Evolutionary conservation across 2,329 filamentous ascomycete species (phyloP).

Genomic region (Elsinoe ampelina): DNA sequence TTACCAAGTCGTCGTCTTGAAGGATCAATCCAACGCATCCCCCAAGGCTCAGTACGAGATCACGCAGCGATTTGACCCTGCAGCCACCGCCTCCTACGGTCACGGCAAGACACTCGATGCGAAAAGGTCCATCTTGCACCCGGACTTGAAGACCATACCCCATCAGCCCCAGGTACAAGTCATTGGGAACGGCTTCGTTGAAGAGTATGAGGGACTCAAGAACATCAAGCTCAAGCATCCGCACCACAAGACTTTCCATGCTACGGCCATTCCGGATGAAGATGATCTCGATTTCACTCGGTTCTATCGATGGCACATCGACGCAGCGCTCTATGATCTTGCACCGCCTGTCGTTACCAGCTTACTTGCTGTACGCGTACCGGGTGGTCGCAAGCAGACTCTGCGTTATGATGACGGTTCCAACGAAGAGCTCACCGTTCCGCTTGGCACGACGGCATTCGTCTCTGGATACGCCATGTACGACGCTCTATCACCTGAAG

Average conservation of each 20-base stretch:
- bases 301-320: conserved; percentile 74
- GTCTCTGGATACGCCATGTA: conserved; percentile 64
- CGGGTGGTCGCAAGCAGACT: conserved; percentile 54
- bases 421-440: conserved; percentile 55
- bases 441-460: conserved; percentile 69
- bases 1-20: conserved; percentile 62
- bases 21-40: conserved; percentile 53
- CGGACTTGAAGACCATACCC: conserved; percentile 70
- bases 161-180: conserved; percentile 73
- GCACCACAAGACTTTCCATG: conserved; percentile 69
- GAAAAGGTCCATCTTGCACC: conserved; percentile 59
- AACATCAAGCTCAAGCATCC: conserved; percentile 63
- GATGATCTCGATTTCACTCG: conserved; percentile 50
- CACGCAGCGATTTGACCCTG: conserved; percentile 64
- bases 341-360: conserved; percentile 66
- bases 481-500: conserved; percentile 53
- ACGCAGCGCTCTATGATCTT: conserved; percentile 65
- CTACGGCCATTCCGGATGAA: conserved; percentile 51
- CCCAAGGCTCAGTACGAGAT: conserved; percentile 65
- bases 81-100: conserved; percentile 52
- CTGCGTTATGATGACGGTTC: conserved; percentile 66
- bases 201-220: conserved; percentile 60
- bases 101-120: conserved; percentile 66
- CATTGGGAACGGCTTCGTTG: conserved; percentile 64
- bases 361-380: conserved; percentile 64